phyloP scores from a whole-genome alignment of 2,329 filamentous ascomycete genomes.

The Aspergillus chevalieri region DNA sequence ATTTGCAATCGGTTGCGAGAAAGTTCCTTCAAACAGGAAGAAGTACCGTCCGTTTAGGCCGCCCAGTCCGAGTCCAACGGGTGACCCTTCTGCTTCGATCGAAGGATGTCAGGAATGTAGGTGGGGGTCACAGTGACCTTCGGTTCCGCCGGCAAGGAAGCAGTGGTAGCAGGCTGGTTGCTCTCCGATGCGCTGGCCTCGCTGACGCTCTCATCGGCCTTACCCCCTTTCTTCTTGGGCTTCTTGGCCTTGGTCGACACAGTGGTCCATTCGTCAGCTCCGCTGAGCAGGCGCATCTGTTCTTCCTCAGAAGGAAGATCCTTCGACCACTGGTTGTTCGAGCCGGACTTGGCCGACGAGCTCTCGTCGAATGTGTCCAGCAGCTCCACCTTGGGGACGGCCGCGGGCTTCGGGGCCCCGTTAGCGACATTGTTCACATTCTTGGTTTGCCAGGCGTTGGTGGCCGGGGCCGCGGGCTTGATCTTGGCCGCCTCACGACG shows the following conservation, averaged over 20 bases:
- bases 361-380: conserved; percentile 40
- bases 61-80: conserved; percentile 43
- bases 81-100: conserved; percentile 33
- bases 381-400: conserved; percentile 22
- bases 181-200: conserved; percentile 38
- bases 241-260: conserved; percentile 51
- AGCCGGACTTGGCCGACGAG: conserved; percentile 12
- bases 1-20: too few species aligned
- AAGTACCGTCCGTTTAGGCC: conserved; percentile 18
- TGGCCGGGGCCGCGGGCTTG: conserved; percentile 38
- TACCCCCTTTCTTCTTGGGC: conserved; percentile 44
- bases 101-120: conserved; percentile 28
- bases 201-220: conserved; percentile 38
- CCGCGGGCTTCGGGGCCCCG: conserved; percentile 15
- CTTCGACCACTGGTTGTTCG: conserved; percentile 39
- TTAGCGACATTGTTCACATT: conserved; percentile 17
- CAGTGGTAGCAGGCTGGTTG: conserved; percentile 19
- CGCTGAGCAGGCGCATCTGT: conserved; percentile 49
- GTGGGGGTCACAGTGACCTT: conserved; percentile 31
- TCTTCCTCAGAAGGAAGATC: conserved; percentile 56
- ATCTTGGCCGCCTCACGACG: conserved; percentile 63
- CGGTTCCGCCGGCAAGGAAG: conserved; percentile 23
- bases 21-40: background rate
- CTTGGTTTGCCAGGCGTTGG: conserved; percentile 51
- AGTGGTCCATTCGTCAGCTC: conserved; percentile 55